These are phyloP conservation scores for Sugiyamaella xylanicola DNA, from an alignment of 1,139 yeast genomes.

Conservation along the genomic window DNA sequence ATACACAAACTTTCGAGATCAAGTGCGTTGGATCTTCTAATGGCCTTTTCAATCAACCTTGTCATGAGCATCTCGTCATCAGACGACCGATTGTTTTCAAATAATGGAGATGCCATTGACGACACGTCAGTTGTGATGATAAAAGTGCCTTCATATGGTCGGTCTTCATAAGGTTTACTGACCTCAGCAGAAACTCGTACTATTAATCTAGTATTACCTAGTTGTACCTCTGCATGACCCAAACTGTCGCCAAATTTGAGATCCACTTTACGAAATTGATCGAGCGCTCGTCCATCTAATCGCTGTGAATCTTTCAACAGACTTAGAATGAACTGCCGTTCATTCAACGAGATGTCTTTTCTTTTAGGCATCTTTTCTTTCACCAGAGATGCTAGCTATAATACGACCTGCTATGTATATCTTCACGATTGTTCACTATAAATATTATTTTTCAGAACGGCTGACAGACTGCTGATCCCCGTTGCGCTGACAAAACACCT, in stretches of 20 bases:
- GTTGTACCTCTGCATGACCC: constrained; percentile 76
- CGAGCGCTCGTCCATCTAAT: constrained; percentile 66
- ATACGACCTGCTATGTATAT: too few species aligned
- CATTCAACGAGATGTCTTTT: constrained; percentile 66
- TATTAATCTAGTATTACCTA: constrained; percentile 73
- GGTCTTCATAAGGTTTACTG: constrained; percentile 80
- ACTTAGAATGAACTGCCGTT: constrained; percentile 60
- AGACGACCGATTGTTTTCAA: constrained; percentile 70
- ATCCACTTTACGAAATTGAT: constrained; percentile 63
- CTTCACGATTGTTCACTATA: not conserved
- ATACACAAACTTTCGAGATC: constrained; percentile 91
- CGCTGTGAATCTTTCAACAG: constrained; percentile 66
- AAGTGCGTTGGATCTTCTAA: constrained; percentile 83
- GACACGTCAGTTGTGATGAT: constrained; percentile 81
- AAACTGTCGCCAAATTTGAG: constrained; percentile 67
- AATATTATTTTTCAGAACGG: not conserved
- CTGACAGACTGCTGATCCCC: too few species aligned
- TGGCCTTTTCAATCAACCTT: constrained; percentile 85
- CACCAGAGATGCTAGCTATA: too few species aligned
- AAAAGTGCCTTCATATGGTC: constrained; percentile 93
- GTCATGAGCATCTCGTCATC: constrained; percentile 80
- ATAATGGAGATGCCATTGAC: constrained; percentile 85
- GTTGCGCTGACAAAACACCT: too few species aligned
- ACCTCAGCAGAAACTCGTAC: constrained; percentile 80
- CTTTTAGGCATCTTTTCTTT: constrained; percentile 66